phyloP scores from a whole-genome alignment of 768 basidiomycete genomes.

The Melanogaster broomeanus region DNA sequence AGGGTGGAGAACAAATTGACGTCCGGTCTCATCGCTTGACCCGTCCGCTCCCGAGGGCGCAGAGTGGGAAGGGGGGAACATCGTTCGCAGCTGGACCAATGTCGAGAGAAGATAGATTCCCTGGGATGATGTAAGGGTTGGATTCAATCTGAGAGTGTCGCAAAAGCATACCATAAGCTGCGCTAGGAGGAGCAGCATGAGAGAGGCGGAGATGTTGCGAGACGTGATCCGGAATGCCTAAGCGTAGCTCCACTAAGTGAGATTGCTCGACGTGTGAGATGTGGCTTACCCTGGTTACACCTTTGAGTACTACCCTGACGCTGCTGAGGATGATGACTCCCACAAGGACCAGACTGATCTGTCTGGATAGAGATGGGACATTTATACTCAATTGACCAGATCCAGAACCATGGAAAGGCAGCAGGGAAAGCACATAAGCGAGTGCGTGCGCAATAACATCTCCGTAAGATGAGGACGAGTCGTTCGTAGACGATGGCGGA shows the following conservation, averaged over 20 bases:
- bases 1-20: constrained; percentile 70
- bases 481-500: constrained; percentile 34
- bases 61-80: constrained; percentile 62
- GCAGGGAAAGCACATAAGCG: constrained; percentile 40
- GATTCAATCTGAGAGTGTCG: background rate
- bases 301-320: constrained; percentile 66
- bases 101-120: constrained; percentile 84
- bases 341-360: constrained; percentile 68
- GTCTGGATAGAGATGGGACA: constrained; percentile 46
- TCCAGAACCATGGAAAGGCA: constrained; percentile 29
- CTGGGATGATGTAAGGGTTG: constrained; percentile 37
- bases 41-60: constrained; percentile 11
- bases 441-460: constrained; percentile 43
- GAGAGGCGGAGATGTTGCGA: constrained; percentile 67
- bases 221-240: constrained; percentile 67
- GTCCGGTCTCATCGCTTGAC: constrained; percentile 9
- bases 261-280: background rate
- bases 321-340: constrained; percentile 77
- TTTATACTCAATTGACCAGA: constrained; percentile 33
- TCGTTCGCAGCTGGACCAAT: constrained; percentile 77
- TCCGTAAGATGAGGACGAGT: constrained; percentile 44
- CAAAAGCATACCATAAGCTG: constrained; percentile 70
- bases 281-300: constrained; percentile 57
- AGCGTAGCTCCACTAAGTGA: background rate
- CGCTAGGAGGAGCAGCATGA: constrained; percentile 76